Base-by-base conservation (phyloP, 441 rosid species). In the Populus trichocarpa region DNA sequence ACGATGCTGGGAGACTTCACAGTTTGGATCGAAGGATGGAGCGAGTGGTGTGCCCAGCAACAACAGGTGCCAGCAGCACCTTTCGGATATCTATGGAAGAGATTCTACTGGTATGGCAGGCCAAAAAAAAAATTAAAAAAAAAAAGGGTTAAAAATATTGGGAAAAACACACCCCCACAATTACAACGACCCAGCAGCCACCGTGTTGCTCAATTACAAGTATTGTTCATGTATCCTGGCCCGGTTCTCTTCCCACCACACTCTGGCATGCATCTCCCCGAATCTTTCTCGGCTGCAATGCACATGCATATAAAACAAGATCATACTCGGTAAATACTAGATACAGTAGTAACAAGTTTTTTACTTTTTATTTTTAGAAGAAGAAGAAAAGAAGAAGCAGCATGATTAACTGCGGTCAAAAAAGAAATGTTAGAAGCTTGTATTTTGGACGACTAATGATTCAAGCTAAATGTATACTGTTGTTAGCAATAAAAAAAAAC, bases 221-320 rank as follows among this genome's bases (percentile, higher is more conserved):
- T 89, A 92, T 36, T 84, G 96, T 81, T 95, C 92, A 67, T 93
- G 97, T 85, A 96, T 92, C 87, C 99, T 88, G 67, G 92, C 97
- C 28, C 99, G 86, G 80, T 96, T 96, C 84, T 96, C 98, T 85
- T 96, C 98, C 99, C 99, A 96, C 99, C 99, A 93, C 9, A 96
- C 59, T 76, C 92, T 89, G n/a, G 99, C 99, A 53, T 96, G 99
- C 97, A 91, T 87, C 88, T 96, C 98, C 74, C 97, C 97, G 3
- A 96, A 96, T 85, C 75, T 91, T 77, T 96, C 99, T 75, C 99
- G 99, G 88, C 99, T 95, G 90, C 85, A 92, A 8, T 50, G 42
- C 22, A 53, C 32, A 14, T 63, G 40, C 73, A 32, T 42, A 42
- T 23, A 67, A 18, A 40, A n/a, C 59, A 26, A 68, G 32, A 59